Base-by-base conservation (phyloP, 768 basidiomycete genomes). In the Mycena alexandri region DNA sequence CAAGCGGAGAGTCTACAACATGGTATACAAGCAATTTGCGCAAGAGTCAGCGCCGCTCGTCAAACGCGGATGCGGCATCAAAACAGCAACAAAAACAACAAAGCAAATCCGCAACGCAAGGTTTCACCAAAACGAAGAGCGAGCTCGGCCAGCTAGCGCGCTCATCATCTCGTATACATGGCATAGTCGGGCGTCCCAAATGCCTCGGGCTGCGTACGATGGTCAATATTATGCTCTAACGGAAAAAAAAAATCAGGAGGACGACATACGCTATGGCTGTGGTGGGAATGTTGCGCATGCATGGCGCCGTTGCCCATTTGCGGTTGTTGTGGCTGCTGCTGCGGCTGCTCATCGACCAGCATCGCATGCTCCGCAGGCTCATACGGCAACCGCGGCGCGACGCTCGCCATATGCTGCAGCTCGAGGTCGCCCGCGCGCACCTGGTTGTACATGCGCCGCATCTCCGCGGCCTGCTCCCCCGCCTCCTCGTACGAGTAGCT, bases 401-500 rank as follows among this genome's bases (percentile, higher is more conserved):
- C 75, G 22, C 76, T 76, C 11, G 80, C 79, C 85, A 86, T 86
- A 76, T 86, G 83, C 68, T 79, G 81, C 61, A 85, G 81, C 68
- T 86, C 83, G 24, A 77, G 74, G 51, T 84, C 82, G 22, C 84
- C 84, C 38, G 73, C 76, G 9, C 80, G 78, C 38, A 80, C 83
- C n/a, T 79, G 76, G 41, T 77, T 77, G 81, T 83, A 82, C 66
- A 82, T 64, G 70, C 84, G 82, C 79, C 88, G 72, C 85, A 96
- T 90, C 74, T 91, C 87, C 42, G 82, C 82, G 4, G 93, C 92
- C 73, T 90, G 87, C 33, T 93, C 93, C 44, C 88, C 92, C 34
- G 93, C 90, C 71, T 95, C 93, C 75, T 94, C 94, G 71, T 94
- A 95, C 21, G 93, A 91, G 72, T 90, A 87, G 73, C 92, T 92